Evolutionary conservation across 2,329 filamentous ascomycete species (phyloP), one percentile per base, ranked within the genome.

Genomic region (Catunica adiposa): DNA sequence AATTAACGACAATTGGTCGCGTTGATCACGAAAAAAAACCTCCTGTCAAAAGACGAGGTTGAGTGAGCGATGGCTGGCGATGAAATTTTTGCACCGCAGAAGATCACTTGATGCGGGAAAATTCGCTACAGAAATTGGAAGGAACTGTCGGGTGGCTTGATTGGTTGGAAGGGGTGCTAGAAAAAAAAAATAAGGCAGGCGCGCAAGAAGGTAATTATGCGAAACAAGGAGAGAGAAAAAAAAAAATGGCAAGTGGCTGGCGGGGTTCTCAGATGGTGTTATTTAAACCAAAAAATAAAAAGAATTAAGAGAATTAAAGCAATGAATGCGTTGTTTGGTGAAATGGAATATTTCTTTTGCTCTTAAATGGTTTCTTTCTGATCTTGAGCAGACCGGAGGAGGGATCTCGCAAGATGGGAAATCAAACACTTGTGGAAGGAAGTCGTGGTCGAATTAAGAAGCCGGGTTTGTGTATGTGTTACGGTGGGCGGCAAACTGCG

Each of bases 391-490:
- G 44, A 47, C 44, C 20, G 20, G 48, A 51, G 23, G n/a, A 31
- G 48, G 17, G 48, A 29, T 14, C 17, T 17, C 14, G 31, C 20
- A 31, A 15, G 48, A 44, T n/a, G 7, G 40, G 11, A 44, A 34
- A 34, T 7, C 40, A 44, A 44, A 17, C 15, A 44, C 14, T 40
- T 11, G 25, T 44, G 23, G 17, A 53, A 40, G 51, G 51, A 31
- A 22, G 51, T 53, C 40, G 40, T 44, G 40, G 20, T 44, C 40
- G 40, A n/a, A 44, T 44, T 44, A 44, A n/a, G 40, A 44, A 44
- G 20, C 40, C 15, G 20, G 11, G 40, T 17, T 44, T 44, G 40
- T 44, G 40, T 44, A 44, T 44, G 40, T 44, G 40, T 44, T 44
- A 44, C 40, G 4, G 40, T 44, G 40, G 40, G 40, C 40, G 11